A percentile compares a stretch with the other conserved stretches of the same genome.
Evolutionary conservation across 192 early-diverging fungal genomes (phyloP).

Genomic region (Linnemannia exigua): DNA sequence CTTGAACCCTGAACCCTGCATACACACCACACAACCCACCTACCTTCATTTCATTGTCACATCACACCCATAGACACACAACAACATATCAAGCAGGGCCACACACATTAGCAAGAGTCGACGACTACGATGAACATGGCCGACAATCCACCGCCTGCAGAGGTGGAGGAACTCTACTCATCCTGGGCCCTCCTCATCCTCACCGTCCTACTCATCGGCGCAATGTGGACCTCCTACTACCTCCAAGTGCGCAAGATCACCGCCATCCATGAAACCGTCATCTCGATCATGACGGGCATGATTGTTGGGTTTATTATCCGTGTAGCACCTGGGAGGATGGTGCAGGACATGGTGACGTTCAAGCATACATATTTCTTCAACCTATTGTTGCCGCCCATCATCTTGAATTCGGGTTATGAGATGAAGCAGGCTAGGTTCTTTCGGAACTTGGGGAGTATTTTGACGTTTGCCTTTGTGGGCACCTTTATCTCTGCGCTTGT

Average conservation of each 20-base stretch:
- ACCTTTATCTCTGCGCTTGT: slow-evolving; percentile 93
- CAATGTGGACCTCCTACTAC: slow-evolving; percentile 91
- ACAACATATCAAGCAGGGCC: background rate
- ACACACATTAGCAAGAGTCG: background rate
- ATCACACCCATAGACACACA: background rate
- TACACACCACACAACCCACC: background rate
- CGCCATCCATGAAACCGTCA: slow-evolving; percentile 95
- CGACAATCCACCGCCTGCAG: slow-evolving; percentile 34
- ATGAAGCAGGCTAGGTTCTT: slow-evolving; percentile 92
- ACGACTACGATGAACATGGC: background rate
- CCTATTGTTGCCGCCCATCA: slow-evolving; percentile 95
- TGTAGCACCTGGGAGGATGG: slow-evolving; percentile 64
- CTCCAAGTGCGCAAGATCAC: slow-evolving; percentile 90
- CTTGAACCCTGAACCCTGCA: background rate
- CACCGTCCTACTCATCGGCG: slow-evolving; percentile 85
- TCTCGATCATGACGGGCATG: slow-evolving; percentile 93
- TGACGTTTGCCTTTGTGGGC: slow-evolving; percentile 94
- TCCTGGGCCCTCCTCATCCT: slow-evolving; percentile 91
- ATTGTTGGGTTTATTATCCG: slow-evolving; percentile 77
- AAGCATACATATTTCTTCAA: slow-evolving; percentile 96
- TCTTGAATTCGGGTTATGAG: slow-evolving; percentile 96
- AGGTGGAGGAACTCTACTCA: slow-evolving; percentile 80
- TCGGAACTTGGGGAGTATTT: slow-evolving; percentile 89
- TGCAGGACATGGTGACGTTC: slow-evolving; percentile 91
- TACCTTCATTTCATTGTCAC: background rate